Percentiles rank a stretch among this genome's conserved stretches.
phyloP scores from a whole-genome alignment of 2,329 filamentous ascomycete species.

The Aspergillus quadrilineatus region DNA sequence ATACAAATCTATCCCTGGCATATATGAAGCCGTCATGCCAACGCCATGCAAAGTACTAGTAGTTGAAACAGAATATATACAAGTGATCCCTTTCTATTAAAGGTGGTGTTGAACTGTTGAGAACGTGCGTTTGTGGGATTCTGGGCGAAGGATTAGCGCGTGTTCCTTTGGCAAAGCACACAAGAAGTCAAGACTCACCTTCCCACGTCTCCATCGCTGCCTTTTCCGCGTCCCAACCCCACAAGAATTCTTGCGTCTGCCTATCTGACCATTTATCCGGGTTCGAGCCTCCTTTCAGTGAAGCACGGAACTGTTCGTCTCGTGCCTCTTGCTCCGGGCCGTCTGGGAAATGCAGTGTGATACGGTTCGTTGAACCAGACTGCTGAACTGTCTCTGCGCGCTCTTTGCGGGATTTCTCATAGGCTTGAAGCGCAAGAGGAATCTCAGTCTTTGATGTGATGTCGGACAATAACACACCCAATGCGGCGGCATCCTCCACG shows the following conservation, averaged over 20 bases:
- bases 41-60: background rate
- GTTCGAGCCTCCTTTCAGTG: constrained; percentile 27
- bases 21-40: background rate
- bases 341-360: constrained; percentile 40
- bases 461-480: constrained; percentile 35
- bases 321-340: constrained; percentile 41
- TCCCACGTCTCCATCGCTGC: constrained; percentile 33
- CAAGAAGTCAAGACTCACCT: constrained; percentile 20
- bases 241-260: constrained; percentile 56
- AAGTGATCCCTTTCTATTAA: background rate
- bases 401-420: constrained; percentile 39
- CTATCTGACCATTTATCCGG: constrained; percentile 67
- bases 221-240: constrained; percentile 40
- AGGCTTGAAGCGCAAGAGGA: constrained; percentile 35
- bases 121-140: background rate
- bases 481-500: constrained; percentile 44
- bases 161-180: background rate
- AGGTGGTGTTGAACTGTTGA: background rate
- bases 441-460: constrained; percentile 35
- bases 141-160: background rate
- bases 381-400: constrained; percentile 42
- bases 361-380: constrained; percentile 37
- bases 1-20: background rate
- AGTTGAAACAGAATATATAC: background rate
- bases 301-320: constrained; percentile 40